Conservation (phyloP, 1,284 basidiomycete genomes). For the Marasmius oreades region DNA sequence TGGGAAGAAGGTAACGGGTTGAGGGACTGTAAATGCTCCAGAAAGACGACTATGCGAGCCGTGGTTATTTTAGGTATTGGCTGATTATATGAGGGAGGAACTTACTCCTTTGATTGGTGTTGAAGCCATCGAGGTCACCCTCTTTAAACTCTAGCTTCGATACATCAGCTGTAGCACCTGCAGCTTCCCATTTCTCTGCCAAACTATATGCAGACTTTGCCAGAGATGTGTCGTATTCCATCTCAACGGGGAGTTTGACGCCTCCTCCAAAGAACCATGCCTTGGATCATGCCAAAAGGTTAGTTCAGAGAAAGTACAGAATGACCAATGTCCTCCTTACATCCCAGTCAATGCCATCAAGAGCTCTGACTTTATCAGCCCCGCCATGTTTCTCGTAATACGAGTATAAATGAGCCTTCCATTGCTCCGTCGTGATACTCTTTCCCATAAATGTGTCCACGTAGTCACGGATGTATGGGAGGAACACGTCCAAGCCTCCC, state of each 20-base stretch:
- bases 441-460: slow-evolving; percentile 77
- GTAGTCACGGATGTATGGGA: slow-evolving; percentile 81
- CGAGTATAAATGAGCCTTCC: slow-evolving; percentile 83
- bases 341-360: slow-evolving; percentile 80
- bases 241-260: slow-evolving; percentile 69
- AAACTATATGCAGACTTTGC: slow-evolving; percentile 70
- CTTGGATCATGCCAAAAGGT: slow-evolving; percentile 30
- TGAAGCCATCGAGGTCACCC: slow-evolving; percentile 55
- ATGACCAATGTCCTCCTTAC: slow-evolving; percentile 36
- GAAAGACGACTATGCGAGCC: slow-evolving; percentile 58
- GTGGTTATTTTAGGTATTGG: too few species aligned
- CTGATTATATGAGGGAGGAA: too few species aligned
- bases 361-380: slow-evolving; percentile 60
- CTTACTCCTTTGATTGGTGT: slow-evolving; percentile 67
- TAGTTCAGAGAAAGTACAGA: background rate
- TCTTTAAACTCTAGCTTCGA: slow-evolving; percentile 47
- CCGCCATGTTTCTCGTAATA: slow-evolving; percentile 69
- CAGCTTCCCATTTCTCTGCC: slow-evolving; percentile 74
- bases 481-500: slow-evolving; percentile 84
- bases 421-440: slow-evolving; percentile 86
- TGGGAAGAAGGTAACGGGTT: slow-evolving; percentile 52
- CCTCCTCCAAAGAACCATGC: slow-evolving; percentile 90
- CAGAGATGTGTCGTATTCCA: slow-evolving; percentile 82
- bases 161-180: slow-evolving; percentile 45
- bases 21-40: slow-evolving; percentile 64